Conservation (phyloP, 306 rosid species). For the Styphnolobium japonicum region DNA sequence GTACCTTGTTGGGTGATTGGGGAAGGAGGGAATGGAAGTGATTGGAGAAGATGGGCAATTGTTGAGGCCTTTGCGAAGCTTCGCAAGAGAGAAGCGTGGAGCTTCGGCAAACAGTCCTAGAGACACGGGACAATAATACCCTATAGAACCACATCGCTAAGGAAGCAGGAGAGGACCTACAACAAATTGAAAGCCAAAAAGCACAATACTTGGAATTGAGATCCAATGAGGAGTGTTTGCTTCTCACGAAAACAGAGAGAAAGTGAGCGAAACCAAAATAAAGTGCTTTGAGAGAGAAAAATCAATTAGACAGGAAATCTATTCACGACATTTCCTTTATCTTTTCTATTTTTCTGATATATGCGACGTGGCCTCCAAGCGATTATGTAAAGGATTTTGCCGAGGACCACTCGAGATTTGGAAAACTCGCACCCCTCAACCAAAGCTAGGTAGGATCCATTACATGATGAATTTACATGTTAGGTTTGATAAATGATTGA, state of each 20-base stretch:
- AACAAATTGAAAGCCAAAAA: neutral
- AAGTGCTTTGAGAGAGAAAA: neutral
- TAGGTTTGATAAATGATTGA: no score
- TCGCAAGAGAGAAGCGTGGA: constrained; percentile 43
- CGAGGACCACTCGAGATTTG: no score
- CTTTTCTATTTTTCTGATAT: neutral
- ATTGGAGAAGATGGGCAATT: constrained; percentile 29
- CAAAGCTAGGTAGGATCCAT: no score
- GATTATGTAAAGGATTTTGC: no score
- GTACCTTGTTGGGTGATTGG: constrained; percentile 39
- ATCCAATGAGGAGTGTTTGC: neutral
- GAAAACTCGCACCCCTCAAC: no score
- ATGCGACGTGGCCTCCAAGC: neutral
- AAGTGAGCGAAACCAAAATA: neutral
- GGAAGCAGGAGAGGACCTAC: neutral
- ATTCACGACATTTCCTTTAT: neutral
- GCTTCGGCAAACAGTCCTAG: constrained; percentile 33
- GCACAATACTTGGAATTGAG: neutral
- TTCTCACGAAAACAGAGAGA: neutral
- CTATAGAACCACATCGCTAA: constrained; percentile 53
- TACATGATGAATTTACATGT: no score
- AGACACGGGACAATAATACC: constrained; percentile 40
- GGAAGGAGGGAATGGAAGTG: constrained; percentile 43
- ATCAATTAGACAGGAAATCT: neutral
- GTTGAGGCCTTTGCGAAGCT: constrained; percentile 33